Conservation (phyloP, 768 basidiomycete species). For the Tephrocybe sp. region DNA sequence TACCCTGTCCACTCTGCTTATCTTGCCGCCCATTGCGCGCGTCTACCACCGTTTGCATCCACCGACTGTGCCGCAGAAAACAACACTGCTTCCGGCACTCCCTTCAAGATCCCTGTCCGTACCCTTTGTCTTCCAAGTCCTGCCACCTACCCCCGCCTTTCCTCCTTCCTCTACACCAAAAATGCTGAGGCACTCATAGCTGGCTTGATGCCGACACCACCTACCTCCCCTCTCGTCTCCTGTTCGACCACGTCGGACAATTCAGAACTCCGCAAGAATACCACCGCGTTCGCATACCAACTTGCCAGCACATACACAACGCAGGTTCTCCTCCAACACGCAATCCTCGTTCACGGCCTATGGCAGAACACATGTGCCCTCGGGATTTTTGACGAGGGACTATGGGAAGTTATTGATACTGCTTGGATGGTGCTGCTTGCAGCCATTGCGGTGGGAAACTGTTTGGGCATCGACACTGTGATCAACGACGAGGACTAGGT, state of each 20-base stretch:
- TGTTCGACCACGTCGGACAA: not conserved
- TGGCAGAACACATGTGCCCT: conserved; percentile 74
- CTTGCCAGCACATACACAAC: conserved; percentile 42
- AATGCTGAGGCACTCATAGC: conserved; percentile 49
- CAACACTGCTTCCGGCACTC: conserved; percentile 28
- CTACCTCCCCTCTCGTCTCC: conserved; percentile 27
- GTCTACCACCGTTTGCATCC: conserved; percentile 53
- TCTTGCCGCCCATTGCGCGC: conserved; percentile 67
- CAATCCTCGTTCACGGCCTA: conserved; percentile 62
- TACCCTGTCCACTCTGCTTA: conserved; percentile 72
- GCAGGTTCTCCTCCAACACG: conserved; percentile 45
- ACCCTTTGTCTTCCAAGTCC: conserved; percentile 65
- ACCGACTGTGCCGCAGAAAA: conserved; percentile 20
- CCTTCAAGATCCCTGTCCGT: conserved; percentile 52
- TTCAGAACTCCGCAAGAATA: conserved; percentile 8
- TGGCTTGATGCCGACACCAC: conserved; percentile 44
- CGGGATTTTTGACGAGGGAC: conserved; percentile 61
- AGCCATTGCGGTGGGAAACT: conserved; percentile 54
- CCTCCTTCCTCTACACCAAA: conserved; percentile 69
- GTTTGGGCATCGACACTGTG: conserved; percentile 26
- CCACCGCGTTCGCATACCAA: conserved; percentile 27
- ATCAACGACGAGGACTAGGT: conserved; percentile 2
- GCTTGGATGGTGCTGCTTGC: conserved; percentile 69
- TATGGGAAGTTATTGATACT: conserved; percentile 69
- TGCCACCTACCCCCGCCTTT: conserved; percentile 56